Evolutionary conservation across 345 rosid species (phyloP), one percentile per base, ranked within the genome.

Genomic region (Ricinus communis): DNA sequence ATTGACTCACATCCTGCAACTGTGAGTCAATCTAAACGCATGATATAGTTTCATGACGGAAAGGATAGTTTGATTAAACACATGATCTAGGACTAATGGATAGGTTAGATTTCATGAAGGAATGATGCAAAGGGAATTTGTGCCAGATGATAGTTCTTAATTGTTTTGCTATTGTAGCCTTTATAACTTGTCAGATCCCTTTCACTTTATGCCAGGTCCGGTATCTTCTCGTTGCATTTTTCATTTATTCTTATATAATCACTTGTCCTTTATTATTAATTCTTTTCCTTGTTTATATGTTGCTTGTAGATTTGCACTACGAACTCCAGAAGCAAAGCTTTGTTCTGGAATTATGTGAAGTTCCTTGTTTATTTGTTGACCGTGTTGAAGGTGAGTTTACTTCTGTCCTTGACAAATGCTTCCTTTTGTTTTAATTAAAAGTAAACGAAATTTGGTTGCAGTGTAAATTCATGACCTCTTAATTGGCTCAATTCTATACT

Each of bases 91-190:
- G 90, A 86, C 77, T 86, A 81, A 78, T 74, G 85, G 69, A 81
- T 88, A 47, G 88, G 88, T 84, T 79, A 74, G 83, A 50, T 84
- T 84, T 68, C 90, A 89, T 71, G 86, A 87, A 65, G 88, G 88
- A 78, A 89, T 88, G 91, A 67, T 88, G 65, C 86, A 69, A 52
- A 82, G 85, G 76, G 87, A 96, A 27, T 84, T 86, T 69, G 80
- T 84, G 61, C 89, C 88, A 27, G 95, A 87, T 72, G 90, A 85
- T 74, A 67, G 77, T 21, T 91, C 86, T 69, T 84, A 79, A 53
- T 62, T 66, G 49, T 46, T 56, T 25, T 18, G n/a, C 12, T 30
- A 40, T 11, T 64, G 55, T 45, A 54, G 57, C 14, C 1, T n/a
- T 25, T 38, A 9, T 43, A 22, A 43, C n/a, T 43, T 21, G 52